Conservation (phyloP, 192 early-diverging fungal genomes). For the Tieghemiomyces parasiticus region DNA sequence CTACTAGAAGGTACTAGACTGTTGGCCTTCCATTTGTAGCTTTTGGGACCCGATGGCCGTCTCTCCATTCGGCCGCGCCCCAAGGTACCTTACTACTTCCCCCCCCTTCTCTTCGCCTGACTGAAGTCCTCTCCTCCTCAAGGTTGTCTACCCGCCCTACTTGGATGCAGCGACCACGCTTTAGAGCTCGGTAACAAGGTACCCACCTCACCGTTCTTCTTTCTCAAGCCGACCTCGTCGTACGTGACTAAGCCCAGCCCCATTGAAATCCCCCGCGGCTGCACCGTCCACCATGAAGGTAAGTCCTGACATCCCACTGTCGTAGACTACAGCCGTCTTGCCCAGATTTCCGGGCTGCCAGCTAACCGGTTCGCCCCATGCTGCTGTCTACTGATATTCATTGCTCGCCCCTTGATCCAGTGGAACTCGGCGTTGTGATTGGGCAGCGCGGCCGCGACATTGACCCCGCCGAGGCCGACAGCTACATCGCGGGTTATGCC, state of each 20-base stretch:
- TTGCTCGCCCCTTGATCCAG: slow-evolving; percentile 16
- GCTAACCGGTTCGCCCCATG: too few species aligned
- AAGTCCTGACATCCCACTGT: too few species aligned
- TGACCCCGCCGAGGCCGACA: slow-evolving; percentile 34
- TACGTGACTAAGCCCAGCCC: slow-evolving; percentile 45
- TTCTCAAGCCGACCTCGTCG: slow-evolving; percentile 84
- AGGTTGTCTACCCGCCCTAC: too few species aligned
- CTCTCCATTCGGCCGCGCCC: not conserved
- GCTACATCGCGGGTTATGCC: slow-evolving; percentile 60
- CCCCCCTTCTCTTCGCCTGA: slow-evolving; percentile 6
- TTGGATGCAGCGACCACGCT: slow-evolving; percentile 78
- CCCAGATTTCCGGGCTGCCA: too few species aligned
- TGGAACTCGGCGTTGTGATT: slow-evolving; percentile 89
- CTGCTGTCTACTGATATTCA: not conserved
- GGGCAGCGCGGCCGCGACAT: slow-evolving; percentile 66
- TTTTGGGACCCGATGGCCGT: not conserved
- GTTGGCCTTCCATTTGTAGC: not conserved
- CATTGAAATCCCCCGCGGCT: slow-evolving; percentile 69
- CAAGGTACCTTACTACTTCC: not conserved
- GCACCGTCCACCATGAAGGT: slow-evolving; percentile 75
- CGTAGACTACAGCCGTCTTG: too few species aligned
- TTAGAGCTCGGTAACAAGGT: slow-evolving; percentile 88
- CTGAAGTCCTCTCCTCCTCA: too few species aligned
- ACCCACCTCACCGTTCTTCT: slow-evolving; percentile 77
- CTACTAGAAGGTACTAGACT: not conserved